A percentile compares a stretch with the other conserved stretches of the same genome.
These are phyloP conservation scores for Davidsoniella australis DNA, from an alignment of 2,329 filamentous ascomycete species.

Conservation along the genomic window DNA sequence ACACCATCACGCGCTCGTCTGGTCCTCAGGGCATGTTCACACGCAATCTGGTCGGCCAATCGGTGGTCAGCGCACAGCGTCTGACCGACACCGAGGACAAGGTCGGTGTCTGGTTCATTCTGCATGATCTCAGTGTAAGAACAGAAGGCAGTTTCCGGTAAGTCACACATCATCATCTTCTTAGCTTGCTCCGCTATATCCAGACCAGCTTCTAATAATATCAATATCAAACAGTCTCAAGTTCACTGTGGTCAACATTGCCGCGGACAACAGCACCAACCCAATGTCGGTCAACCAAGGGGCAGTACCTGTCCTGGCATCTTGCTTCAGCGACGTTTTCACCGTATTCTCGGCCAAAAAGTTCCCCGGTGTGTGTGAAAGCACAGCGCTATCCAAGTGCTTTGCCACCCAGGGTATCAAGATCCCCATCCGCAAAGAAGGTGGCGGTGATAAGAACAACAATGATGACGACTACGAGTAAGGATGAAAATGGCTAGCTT, in stretches of 20 bases:
- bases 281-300: constrained; percentile 47
- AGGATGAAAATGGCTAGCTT: constrained; percentile 17
- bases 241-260: constrained; percentile 69
- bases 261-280: constrained; percentile 20
- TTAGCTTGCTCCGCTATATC: not conserved
- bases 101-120: constrained; percentile 87
- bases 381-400: constrained; percentile 74
- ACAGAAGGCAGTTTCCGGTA: constrained; percentile 86
- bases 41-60: constrained; percentile 80
- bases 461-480: constrained; percentile 33
- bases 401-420: constrained; percentile 93
- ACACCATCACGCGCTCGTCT: constrained; percentile 21
- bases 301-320: constrained; percentile 66
- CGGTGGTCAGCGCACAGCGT: constrained; percentile 75
- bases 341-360: constrained; percentile 95
- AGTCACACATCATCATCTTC: constrained; percentile 14
- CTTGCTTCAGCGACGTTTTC: constrained; percentile 74
- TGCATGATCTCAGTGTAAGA: constrained; percentile 86
- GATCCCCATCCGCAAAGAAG: constrained; percentile 87
- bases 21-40: constrained; percentile 75
- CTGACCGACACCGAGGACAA: constrained; percentile 64
- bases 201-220: not conserved
- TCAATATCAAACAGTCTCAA: constrained; percentile 29
- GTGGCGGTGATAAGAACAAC: constrained; percentile 27
- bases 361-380: constrained; percentile 93